Percentiles rank a stretch among this genome's conserved stretches.
These are phyloP conservation scores for Platismatia glauca DNA, from an alignment of 495 filamentous ascomycete genomes.

Conservation along the genomic window DNA sequence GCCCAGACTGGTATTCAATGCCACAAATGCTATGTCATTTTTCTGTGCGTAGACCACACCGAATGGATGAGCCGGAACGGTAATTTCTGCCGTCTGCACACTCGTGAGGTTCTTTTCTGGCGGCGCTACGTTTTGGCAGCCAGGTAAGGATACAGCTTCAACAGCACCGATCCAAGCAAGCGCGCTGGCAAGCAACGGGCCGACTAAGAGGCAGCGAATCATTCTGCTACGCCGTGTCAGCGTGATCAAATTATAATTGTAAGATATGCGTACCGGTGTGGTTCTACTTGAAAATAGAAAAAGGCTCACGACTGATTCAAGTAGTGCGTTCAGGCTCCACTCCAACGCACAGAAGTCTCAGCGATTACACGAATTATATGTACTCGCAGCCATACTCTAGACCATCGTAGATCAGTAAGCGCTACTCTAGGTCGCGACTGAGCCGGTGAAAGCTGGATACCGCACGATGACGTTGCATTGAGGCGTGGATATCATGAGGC, in stretches of 20 bases:
- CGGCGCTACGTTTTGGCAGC: conserved; percentile 2
- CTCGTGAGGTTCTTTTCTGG: not conserved
- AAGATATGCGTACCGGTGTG: not conserved
- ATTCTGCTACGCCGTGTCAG: not conserved
- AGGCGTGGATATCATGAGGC: no score
- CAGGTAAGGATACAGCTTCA: not conserved
- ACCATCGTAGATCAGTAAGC: not conserved
- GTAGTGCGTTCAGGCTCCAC: not conserved
- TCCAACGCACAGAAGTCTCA: not conserved
- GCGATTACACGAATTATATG: not conserved
- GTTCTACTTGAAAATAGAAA: not conserved
- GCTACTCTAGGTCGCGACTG: not conserved
- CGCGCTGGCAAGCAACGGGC: not conserved
- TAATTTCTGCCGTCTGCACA: conserved; percentile 11
- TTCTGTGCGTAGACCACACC: conserved; percentile 7
- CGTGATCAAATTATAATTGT: not conserved
- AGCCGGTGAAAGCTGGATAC: not conserved
- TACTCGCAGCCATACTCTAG: not conserved
- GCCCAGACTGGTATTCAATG: conserved; percentile 17
- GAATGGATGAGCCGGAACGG: conserved; percentile 19
- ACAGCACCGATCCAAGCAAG: not conserved
- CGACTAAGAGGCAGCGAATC: not conserved
- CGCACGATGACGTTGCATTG: not conserved
- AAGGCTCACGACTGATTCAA: not conserved
- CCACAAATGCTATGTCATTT: conserved; percentile 21